Conservation (phyloP, 108 stramenopile genomes). For the Pinguiococcus pyrenoidosus region DNA sequence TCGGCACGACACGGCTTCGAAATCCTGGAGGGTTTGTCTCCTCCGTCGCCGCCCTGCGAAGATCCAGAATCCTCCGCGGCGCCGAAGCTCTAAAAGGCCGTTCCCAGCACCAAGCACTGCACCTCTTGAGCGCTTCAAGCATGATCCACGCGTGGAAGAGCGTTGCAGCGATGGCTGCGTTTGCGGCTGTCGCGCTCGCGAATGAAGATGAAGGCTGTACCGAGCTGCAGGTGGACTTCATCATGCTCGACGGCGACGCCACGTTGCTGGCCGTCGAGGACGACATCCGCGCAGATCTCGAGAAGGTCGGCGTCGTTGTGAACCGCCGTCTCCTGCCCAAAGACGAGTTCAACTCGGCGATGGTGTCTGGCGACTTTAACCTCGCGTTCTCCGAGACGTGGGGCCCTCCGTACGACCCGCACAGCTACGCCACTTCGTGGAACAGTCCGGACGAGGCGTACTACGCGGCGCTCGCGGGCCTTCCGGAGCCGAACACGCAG, state of each 20-base stretch:
- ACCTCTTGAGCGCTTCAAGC: too few relatives aligned
- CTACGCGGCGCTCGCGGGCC: slow-evolving; percentile 31
- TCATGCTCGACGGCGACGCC: slow-evolving; percentile 37
- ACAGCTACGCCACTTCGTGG: slow-evolving; percentile 21
- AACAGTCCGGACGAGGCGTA: slow-evolving; percentile 33
- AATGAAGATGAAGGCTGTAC: too few relatives aligned
- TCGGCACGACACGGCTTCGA: too few relatives aligned
- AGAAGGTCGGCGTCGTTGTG: slow-evolving; percentile 36
- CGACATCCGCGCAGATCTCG: slow-evolving; percentile 39
- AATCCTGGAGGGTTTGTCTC: too few relatives aligned
- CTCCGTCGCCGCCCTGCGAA: too few relatives aligned
- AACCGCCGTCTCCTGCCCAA: slow-evolving; percentile 19
- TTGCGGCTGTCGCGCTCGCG: too few relatives aligned
- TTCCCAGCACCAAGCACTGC: too few relatives aligned
- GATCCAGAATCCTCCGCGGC: too few relatives aligned
- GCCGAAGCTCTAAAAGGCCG: too few relatives aligned
- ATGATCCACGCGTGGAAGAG: too few relatives aligned
- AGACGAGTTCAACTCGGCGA: slow-evolving; percentile 34
- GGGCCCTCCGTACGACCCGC: slow-evolving; percentile 57
- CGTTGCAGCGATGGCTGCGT: too few relatives aligned
- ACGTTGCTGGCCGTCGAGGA: slow-evolving; percentile 45
- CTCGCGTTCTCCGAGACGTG: slow-evolving; percentile 42
- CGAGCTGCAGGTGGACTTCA: slow-evolving; percentile 18
- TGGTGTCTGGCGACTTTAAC: slow-evolving; percentile 39
- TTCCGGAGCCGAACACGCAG: slow-evolving; percentile 32